These are phyloP conservation scores for Fonsecaea pedrosoi DNA, from an alignment of 2,329 filamentous ascomycete genomes.

Conservation along the genomic window DNA sequence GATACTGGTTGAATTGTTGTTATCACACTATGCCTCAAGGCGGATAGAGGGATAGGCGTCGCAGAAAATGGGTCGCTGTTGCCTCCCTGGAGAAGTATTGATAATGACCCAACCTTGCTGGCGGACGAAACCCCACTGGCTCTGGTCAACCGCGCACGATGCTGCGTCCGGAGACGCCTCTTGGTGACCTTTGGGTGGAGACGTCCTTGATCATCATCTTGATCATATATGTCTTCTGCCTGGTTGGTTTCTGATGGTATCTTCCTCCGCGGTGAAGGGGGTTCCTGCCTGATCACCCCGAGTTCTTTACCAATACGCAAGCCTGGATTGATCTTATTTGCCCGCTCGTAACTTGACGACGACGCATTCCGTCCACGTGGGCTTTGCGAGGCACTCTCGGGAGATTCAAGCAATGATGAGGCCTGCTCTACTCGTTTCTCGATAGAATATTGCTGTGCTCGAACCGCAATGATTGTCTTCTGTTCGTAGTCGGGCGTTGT, in stretches of 20 bases:
- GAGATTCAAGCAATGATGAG: background rate
- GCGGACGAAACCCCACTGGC: too few relatives aligned
- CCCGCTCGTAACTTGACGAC: background rate
- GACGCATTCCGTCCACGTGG: background rate
- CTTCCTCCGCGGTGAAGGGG: background rate
- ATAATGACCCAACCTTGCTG: background rate
- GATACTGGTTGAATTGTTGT: constrained; percentile 4
- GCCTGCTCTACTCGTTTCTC: background rate
- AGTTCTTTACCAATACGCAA: background rate
- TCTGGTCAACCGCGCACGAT: background rate
- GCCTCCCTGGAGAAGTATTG: constrained; percentile 1
- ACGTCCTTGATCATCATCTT: background rate
- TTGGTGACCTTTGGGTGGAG: background rate
- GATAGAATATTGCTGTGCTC: constrained; percentile 3
- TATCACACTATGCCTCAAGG: background rate
- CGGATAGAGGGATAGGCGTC: background rate
- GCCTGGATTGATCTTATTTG: background rate
- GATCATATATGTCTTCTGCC: background rate
- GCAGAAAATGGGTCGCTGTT: constrained; percentile 5
- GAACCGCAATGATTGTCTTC: constrained; percentile 1
- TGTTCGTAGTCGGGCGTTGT: background rate
- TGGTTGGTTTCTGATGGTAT: background rate
- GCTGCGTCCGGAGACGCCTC: background rate
- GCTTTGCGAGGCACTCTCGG: background rate
- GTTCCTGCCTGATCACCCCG: background rate